Conservation (phyloP, 305 asterid species). For the Caryopteris hybrid region DNA sequence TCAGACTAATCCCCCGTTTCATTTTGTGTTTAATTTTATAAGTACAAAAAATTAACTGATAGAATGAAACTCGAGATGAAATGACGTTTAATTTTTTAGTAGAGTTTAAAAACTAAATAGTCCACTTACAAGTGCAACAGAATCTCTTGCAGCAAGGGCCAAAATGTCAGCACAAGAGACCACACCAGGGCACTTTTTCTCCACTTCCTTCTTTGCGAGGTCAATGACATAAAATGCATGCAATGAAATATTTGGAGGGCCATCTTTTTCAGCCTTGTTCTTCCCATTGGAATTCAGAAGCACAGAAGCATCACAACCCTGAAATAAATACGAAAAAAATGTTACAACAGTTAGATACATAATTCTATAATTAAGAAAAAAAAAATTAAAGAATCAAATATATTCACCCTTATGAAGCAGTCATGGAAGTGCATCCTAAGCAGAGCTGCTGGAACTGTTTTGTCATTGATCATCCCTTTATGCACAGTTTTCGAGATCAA, state of each 20-base stretch:
- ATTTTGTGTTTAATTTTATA: too few relatives aligned
- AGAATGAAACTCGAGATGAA: neutral
- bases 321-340: too few relatives aligned
- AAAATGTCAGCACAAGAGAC: constrained; percentile 92
- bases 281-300: constrained; percentile 34
- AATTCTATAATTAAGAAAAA: too few relatives aligned
- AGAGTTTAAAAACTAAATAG: neutral
- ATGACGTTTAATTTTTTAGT: neutral
- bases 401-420: constrained; percentile 71
- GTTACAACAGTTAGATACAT: too few relatives aligned
- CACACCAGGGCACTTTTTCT: constrained; percentile 70
- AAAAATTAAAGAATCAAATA: neutral
- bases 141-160: constrained; percentile 85
- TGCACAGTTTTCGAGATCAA: constrained; percentile 33
- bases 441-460: constrained; percentile 63
- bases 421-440: constrained; percentile 94
- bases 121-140: constrained; percentile 57
- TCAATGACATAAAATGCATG: constrained; percentile 58
- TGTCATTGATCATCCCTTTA: constrained; percentile 50
- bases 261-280: constrained; percentile 43
- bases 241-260: constrained; percentile 44
- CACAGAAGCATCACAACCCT: constrained; percentile 67
- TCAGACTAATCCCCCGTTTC: too few relatives aligned
- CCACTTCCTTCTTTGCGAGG: constrained; percentile 56
- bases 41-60: too few relatives aligned